Evolutionary conservation across 1,284 basidiomycete genomes (phyloP), one percentile per base, ranked within the genome.

Genomic region (Neonothopanus nambi): DNA sequence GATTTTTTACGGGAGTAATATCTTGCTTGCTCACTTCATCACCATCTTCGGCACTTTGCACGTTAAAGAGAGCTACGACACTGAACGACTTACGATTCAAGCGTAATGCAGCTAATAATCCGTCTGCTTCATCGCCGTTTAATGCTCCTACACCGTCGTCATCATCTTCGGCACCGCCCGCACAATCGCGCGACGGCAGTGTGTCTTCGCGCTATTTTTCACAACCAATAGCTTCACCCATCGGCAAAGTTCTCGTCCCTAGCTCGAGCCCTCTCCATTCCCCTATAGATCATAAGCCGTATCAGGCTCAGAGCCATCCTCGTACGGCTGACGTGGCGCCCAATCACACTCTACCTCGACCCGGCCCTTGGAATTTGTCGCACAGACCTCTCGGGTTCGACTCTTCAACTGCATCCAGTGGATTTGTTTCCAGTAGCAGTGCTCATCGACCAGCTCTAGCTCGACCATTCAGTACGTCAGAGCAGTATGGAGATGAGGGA

Each of bases 231-330:
- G 30, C 42, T n/a, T 58, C 72, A 43, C 67, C 73, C 35, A 62
- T 72, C 38, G 81, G 80, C 64, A 80, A 71, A 49, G 69, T 91
- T 48, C 81, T 91, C 49, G 87, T 88, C 24, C 88, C 88, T 30
- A 86, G 77, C 69, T 91, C 89, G 51, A 90, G 87, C 61, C 86
- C 87, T 42, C 62, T 78, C 26, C 61, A 63, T 28, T 65, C 74
- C 39, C 78, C 84, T 48, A 61, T 63, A 12, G 52, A 66, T 44
- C 61, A 66, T 59, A 69, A 64, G 11, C 49, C 70, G 36, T 71
- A 80, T 66, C 67, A 66, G 12, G 61, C 72, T 17, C 69, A 74
- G 57, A 63, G 63, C 33, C 66, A 70, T 8, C 58, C 62, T 50
- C 60, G 57, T 44, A 59, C 56, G 39, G 66, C 72, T 68, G 78